Base-by-base conservation (phyloP, 2,329 filamentous ascomycete genomes). In the Juglanconis oblonga region DNA sequence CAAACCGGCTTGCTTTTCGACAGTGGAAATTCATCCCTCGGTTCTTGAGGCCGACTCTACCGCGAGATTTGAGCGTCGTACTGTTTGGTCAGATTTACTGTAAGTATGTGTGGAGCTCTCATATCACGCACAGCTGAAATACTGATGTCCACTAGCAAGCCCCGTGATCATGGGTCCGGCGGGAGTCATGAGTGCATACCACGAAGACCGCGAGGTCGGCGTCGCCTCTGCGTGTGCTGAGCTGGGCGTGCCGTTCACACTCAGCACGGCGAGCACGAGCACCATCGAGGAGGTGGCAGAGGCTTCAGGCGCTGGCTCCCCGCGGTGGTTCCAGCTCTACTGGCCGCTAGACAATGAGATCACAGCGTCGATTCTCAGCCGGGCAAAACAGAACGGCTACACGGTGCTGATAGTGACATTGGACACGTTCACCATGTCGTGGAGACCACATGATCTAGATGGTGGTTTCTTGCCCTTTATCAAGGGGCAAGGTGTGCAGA, bases 251-350 rank as follows among this genome's bases (percentile, higher is more conserved):
- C 88, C 89, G 0, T 90, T 86, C 71, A 86, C 86, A 55, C 75
- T 91, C 52, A 87, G 82, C 62, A 91, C 88, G 1, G 87, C 88
- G 1, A 81, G 85, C 3, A 77, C 81, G 2, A 78, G 81, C 36
- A 81, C 81, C 1, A 87, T 91, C 60, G 88, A 91, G 69, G 83
- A 91, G 53, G 81, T 90, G 0, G 87, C 85, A 0, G 68, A 76
- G 7, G 85, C 84, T 0, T 85, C 81, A 54, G 81, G 81, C 0
- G 32, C 55, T 32, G 42, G 81, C 5, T 83, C 84, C 0, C 77
- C 81, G 36, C 76, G 87, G 10, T 92, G 87, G 87, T 92, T 82
- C 70, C 89, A 92, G 69, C 80, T 92, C 0, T 92, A 92, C 74
- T 91, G 88, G 87, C 88, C 89, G 0, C 74, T 79, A 24, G 81